Conservation (phyloP, 2,329 filamentous ascomycete species). For the Phialocephala sp. region DNA sequence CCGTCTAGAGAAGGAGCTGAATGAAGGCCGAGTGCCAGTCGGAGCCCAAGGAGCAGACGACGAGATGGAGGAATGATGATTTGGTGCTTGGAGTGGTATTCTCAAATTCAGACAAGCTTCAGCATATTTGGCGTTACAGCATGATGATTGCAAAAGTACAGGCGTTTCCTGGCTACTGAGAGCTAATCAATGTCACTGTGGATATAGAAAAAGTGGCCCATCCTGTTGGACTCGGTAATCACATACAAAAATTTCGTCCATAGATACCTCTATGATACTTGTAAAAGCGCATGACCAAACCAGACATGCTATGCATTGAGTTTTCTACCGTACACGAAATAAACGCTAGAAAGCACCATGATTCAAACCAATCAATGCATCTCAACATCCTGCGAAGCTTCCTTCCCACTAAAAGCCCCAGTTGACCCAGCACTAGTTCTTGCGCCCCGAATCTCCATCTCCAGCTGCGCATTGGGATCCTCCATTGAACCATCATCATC, state of each 20-base stretch:
- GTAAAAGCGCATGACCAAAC: background rate
- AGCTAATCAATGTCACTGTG: slow-evolving; percentile 12
- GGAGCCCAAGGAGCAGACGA: slow-evolving; percentile 62
- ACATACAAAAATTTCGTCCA: background rate
- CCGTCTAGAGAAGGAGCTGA: slow-evolving; percentile 86
- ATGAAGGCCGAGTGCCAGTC: slow-evolving; percentile 83
- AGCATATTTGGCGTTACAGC: slow-evolving; percentile 7
- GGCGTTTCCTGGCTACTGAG: slow-evolving; percentile 14
- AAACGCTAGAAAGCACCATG: background rate
- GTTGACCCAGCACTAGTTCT: slow-evolving; percentile 29
- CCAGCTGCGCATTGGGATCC: slow-evolving; percentile 41
- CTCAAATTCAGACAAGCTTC: slow-evolving; percentile 15
- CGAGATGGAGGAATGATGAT: slow-evolving; percentile 63
- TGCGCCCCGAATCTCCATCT: slow-evolving; percentile 40
- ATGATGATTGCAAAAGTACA: slow-evolving; percentile 14
- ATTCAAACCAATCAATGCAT: slow-evolving; percentile 35
- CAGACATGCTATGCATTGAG: slow-evolving; percentile 4
- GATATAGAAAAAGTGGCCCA: slow-evolving; percentile 11
- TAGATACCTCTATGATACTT: background rate
- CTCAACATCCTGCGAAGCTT: slow-evolving; percentile 37
- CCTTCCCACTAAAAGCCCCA: slow-evolving; percentile 26
- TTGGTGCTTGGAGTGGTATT: slow-evolving; percentile 14
- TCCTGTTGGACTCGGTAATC: slow-evolving; percentile 3
- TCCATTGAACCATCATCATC: slow-evolving; percentile 32
- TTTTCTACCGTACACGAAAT: background rate